Percentiles rank a stretch among this genome's conserved stretches.
Conservation (phyloP, 2,329 filamentous ascomycete species). For the Calonectria crousiana region DNA sequence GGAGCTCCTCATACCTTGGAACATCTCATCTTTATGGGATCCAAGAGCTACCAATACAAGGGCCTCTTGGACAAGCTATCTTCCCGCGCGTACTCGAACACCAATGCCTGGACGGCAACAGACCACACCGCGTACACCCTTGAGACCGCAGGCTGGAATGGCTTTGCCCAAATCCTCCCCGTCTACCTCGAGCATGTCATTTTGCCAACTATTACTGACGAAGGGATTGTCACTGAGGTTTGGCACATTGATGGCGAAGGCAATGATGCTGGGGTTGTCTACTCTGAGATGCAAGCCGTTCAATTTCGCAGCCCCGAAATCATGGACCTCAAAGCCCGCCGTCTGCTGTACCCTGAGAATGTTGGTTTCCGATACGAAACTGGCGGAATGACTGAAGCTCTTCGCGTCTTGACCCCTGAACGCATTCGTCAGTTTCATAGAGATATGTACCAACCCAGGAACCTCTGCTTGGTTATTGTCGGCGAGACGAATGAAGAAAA, state of each 20-base stretch:
- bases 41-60: conserved; percentile 93
- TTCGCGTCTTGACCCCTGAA: conserved; percentile 87
- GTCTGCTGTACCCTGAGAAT: conserved; percentile 87
- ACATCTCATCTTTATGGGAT: conserved; percentile 89
- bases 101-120: conserved; percentile 97
- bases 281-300: conserved; percentile 98
- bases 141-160: conserved; percentile 96
- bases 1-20: conserved; percentile 91
- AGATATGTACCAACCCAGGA: conserved; percentile 98
- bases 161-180: conserved; percentile 93
- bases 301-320: conserved; percentile 87
- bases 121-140: conserved; percentile 98
- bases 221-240: conserved; percentile 94
- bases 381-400: conserved; percentile 94
- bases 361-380: conserved; percentile 97
- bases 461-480: conserved; percentile 91
- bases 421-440: conserved; percentile 95
- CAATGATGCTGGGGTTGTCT: conserved; percentile 96
- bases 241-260: conserved; percentile 95
- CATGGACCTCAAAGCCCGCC: conserved; percentile 86
- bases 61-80: conserved; percentile 95
- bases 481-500: conserved; percentile 89
- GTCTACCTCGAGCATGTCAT: conserved; percentile 96
- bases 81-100: conserved; percentile 90
- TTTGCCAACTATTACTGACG: conserved; percentile 90